Evolutionary conservation across 1,139 yeast genomes (phyloP).

Genomic region (Pichiaceae sp.): DNA sequence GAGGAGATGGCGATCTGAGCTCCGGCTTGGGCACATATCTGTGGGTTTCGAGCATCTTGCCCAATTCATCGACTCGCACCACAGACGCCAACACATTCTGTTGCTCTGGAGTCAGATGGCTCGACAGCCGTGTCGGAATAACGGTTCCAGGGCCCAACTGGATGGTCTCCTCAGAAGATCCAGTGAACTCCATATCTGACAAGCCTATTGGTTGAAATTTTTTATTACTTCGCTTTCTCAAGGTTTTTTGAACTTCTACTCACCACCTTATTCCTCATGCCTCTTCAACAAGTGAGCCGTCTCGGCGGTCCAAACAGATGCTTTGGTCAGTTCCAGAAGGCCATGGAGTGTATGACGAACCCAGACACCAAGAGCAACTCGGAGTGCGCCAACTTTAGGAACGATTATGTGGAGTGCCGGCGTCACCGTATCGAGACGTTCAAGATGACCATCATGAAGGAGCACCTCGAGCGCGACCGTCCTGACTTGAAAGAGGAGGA

Average conservation of each 20-base stretch:
- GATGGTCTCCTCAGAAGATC: too few relatives aligned
- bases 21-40: constrained; percentile 30
- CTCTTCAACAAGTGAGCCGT: constrained; percentile 27
- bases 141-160: constrained; percentile 34
- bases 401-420: constrained; percentile 27
- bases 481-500: constrained; percentile 18
- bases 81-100: constrained; percentile 70
- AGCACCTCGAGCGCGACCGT: constrained; percentile 21
- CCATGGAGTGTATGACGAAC: constrained; percentile 27
- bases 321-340: constrained; percentile 27
- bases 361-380: constrained; percentile 19
- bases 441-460: constrained; percentile 23
- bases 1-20: constrained; percentile 74
- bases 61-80: constrained; percentile 73
- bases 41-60: constrained; percentile 44
- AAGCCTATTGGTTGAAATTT: too few relatives aligned
- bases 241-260: too few relatives aligned
- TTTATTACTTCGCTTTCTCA: too few relatives aligned
- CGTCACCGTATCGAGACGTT: constrained; percentile 26
- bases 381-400: constrained; percentile 22
- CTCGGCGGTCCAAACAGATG: constrained; percentile 28
- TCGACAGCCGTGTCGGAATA: constrained; percentile 16
- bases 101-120: constrained; percentile 67
- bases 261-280: too few relatives aligned
- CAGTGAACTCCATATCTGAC: too few relatives aligned